Evolutionary conservation across 202 grass and related monocot species (phyloP).

Genomic region (Digitaria exilis): DNA sequence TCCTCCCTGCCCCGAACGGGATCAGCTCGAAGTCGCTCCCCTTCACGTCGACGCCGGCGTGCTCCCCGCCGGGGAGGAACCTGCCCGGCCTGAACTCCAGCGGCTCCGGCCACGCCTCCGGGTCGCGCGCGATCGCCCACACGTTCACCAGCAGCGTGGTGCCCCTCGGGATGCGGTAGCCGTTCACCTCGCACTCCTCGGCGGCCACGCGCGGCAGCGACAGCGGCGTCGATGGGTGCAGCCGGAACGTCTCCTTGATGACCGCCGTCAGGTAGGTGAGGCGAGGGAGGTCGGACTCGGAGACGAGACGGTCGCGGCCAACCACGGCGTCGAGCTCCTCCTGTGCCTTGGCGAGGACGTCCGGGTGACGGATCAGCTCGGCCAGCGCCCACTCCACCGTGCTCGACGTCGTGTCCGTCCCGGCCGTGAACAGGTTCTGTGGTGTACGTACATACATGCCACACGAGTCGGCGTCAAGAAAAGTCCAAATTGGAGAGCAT

Average conservation of each 20-base stretch:
- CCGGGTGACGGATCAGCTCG: neutral
- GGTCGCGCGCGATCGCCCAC: neutral
- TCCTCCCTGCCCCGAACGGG: neutral
- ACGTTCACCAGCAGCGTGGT: neutral
- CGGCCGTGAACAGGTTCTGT: neutral
- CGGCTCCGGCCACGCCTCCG: neutral
- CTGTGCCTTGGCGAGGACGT: neutral
- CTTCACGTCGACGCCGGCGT: neutral
- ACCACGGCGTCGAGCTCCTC: neutral
- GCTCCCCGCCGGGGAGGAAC: neutral
- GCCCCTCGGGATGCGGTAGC: neutral
- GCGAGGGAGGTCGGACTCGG: neutral
- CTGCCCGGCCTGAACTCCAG: neutral
- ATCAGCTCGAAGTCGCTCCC: neutral
- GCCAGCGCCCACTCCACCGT: neutral
- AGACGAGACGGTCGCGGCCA: neutral
- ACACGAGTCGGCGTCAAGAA: neutral
- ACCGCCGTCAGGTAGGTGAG: neutral
- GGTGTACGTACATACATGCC: neutral
- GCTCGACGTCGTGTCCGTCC: neutral
- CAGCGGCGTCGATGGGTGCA: constrained; percentile 2
- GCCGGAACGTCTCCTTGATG: neutral
- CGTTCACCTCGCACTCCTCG: neutral
- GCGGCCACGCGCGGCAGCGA: neutral
- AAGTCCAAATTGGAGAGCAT: too few species aligned